These are phyloP conservation scores for Xanthoconium purpureum DNA, from an alignment of 768 basidiomycete genomes.

Conservation along the genomic window DNA sequence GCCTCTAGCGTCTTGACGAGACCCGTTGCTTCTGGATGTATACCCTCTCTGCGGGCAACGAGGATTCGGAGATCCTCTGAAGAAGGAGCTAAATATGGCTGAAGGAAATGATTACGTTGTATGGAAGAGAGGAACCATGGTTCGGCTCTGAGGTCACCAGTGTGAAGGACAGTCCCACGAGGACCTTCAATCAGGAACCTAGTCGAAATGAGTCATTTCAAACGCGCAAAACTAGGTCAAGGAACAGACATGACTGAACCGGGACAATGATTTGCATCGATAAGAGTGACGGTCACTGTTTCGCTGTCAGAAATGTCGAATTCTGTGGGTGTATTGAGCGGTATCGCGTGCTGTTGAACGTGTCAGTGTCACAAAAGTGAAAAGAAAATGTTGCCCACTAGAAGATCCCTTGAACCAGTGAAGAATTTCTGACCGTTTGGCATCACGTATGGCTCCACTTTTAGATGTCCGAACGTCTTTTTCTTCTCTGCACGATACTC, in stretches of 20 bases:
- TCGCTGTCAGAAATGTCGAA: conserved; percentile 57
- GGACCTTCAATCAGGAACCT: conserved; percentile 84
- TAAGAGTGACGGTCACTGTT: conserved; percentile 66
- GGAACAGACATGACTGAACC: conserved; percentile 81
- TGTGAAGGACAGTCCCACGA: conserved; percentile 76
- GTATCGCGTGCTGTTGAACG: conserved; percentile 48
- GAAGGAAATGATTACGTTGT: conserved; percentile 64
- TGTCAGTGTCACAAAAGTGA: background rate
- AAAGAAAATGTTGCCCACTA: background rate
- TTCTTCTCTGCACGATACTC: conserved; percentile 28
- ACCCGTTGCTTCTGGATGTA: conserved; percentile 19
- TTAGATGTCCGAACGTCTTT: conserved; percentile 67
- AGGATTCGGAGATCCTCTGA: conserved; percentile 23
- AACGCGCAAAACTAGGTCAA: background rate
- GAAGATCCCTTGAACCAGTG: conserved; percentile 60
- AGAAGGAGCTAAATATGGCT: conserved; percentile 56
- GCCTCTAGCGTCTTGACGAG: conserved; percentile 59
- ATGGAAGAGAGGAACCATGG: conserved; percentile 72
- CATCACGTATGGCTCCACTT: conserved; percentile 46
- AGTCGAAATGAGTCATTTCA: background rate
- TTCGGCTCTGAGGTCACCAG: conserved; percentile 91
- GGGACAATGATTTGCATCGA: conserved; percentile 95
- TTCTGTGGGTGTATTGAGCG: conserved; percentile 60
- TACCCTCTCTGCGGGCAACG: conserved; percentile 25
- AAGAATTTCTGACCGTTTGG: conserved; percentile 49